phyloP scores from a whole-genome alignment of 495 filamentous ascomycete genomes.

The Pyrenopolyporus hunteri region DNA sequence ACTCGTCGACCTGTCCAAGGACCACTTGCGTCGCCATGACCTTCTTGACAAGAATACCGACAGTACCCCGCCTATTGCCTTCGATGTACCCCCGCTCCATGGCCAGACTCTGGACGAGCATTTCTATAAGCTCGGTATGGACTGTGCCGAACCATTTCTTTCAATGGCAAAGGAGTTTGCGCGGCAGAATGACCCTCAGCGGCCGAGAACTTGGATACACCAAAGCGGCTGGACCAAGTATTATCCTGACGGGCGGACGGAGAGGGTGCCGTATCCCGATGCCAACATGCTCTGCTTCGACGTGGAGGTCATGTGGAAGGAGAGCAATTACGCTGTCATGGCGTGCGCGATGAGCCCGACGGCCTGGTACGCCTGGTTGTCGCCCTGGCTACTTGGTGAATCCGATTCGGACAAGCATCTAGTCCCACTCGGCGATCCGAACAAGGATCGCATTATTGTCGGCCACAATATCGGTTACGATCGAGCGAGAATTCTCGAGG shows the following conservation, averaged over 20 bases:
- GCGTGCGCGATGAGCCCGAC: constrained; percentile 87
- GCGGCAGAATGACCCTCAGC: constrained; percentile 66
- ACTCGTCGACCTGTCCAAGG: constrained; percentile 76
- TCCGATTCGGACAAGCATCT: constrained; percentile 77
- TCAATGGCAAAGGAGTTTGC: constrained; percentile 75
- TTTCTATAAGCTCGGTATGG: constrained; percentile 87
- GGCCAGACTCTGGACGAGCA: constrained; percentile 90
- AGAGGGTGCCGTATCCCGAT: constrained; percentile 75
- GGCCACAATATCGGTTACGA: constrained; percentile 98
- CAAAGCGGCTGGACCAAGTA: constrained; percentile 96
- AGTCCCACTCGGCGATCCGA: constrained; percentile 81
- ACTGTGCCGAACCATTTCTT: constrained; percentile 88
- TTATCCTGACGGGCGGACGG: constrained; percentile 68
- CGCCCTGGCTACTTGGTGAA: constrained; percentile 91
- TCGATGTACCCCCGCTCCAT: constrained; percentile 81
- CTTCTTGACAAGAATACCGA: constrained; percentile 89
- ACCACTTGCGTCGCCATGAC: constrained; percentile 86
- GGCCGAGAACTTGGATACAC: constrained; percentile 79
- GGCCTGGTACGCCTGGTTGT: constrained; percentile 97
- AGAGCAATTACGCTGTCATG: constrained; percentile 92
- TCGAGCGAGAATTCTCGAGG: constrained; percentile 83
- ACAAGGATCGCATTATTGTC: constrained; percentile 73
- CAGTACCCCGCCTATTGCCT: constrained; percentile 73
- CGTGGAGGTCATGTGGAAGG: constrained; percentile 95
- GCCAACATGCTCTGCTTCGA: constrained; percentile 90